Base-by-base conservation (phyloP, 2,329 filamentous ascomycete species). In the Geosmithia flava region DNA sequence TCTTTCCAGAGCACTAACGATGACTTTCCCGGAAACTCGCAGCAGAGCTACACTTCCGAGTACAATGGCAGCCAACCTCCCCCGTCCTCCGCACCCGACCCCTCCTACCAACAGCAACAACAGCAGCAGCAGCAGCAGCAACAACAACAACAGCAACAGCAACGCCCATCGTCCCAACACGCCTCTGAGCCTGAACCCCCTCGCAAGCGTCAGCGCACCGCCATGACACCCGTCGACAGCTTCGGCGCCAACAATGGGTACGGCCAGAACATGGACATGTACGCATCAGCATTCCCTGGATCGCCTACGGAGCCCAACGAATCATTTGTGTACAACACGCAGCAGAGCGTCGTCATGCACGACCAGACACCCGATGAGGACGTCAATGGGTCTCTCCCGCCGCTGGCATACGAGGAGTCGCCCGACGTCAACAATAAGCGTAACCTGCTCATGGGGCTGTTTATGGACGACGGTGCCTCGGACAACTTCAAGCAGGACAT, bases 271-370 rank as follows among this genome's bases (percentile, higher is more conserved):
- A 63, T 72, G 59, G 74, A 78, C 10, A 56, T 64, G 41, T 68
- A 67, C 47, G 63, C 63, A 16, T 52, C 55, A 27, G 65, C 78
- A 57, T 64, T 81, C 72, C 78, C 82, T 53, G 68, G 85, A 67
- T 87, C 86, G 2, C 85, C 86, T 0, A 91, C 86, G 0, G 86
- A 90, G 56, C 81, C 83, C 3, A 88, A 85, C 58, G 85, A 89
- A 54, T 89, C 85, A 2, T 90, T 91, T 59, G 66, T 83, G 44
- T 87, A 87, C 55, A 74, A 87, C 55, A 74, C 74, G 1, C 74
- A 78, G 49, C 68, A 65, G 39, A 65, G 66, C 13, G 64, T 67
- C 57, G 23, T 3, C 33, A 37, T 37, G 10, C 61, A 70, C 17
- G 70, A 75, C 30, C 59, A 57, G 20, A 55, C 56, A 8, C 67